phyloP scores from a whole-genome alignment of 2,329 filamentous ascomycete species.

The Phaeoacremonium minimum region DNA sequence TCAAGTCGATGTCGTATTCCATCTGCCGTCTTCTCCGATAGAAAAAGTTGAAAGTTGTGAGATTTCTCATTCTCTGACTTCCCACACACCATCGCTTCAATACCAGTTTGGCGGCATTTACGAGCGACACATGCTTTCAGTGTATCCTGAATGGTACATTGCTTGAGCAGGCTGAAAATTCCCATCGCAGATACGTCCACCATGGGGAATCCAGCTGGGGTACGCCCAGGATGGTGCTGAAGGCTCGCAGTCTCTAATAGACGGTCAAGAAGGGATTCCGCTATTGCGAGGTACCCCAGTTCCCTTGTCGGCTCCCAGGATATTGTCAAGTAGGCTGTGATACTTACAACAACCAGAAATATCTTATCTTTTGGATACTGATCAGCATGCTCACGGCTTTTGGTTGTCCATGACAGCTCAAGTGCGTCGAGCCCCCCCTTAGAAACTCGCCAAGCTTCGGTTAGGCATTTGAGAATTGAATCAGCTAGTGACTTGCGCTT shows the following conservation, averaged over 20 bases:
- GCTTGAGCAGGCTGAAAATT: slow-evolving; percentile 1
- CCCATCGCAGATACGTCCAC: not conserved
- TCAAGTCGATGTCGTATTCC: not conserved
- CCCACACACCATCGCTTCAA: not conserved
- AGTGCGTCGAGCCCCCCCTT: not conserved
- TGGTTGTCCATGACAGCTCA: not conserved
- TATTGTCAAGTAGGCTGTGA: slow-evolving; percentile 1
- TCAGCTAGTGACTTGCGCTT: not conserved
- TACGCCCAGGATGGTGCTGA: not conserved
- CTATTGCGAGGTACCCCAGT: slow-evolving; percentile 1
- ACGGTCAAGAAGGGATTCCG: slow-evolving; percentile 1
- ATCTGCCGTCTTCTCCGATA: not conserved
- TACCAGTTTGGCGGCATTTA: not conserved
- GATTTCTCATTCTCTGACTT: not conserved
- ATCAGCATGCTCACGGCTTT: not conserved
- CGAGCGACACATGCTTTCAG: slow-evolving; percentile 1
- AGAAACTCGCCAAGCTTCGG: slow-evolving; percentile 1
- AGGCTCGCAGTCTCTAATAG: slow-evolving; percentile 1
- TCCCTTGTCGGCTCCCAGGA: slow-evolving; percentile 1
- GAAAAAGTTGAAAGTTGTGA: not conserved
- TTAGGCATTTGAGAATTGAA: not conserved
- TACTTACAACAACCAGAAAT: not conserved
- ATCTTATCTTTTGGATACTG: slow-evolving; percentile 1
- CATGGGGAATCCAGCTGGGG: slow-evolving; percentile 1
- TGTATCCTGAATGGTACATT: slow-evolving; percentile 1